These are phyloP conservation scores for Melampsora occidentalis DNA, from an alignment of 1,284 basidiomycete genomes.

Conservation along the genomic window DNA sequence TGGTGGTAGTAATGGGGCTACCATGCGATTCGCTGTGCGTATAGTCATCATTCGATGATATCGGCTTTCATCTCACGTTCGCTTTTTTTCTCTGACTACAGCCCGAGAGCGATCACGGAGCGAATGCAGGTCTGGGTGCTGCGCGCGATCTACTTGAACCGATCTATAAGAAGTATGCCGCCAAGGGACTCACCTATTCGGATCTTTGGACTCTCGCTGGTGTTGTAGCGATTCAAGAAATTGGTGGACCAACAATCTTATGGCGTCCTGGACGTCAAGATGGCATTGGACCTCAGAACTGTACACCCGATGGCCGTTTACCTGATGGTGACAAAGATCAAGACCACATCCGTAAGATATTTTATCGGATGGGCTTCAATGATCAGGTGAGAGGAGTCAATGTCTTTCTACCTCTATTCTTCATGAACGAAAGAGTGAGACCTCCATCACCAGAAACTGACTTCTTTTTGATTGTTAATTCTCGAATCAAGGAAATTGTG, in stretches of 20 bases:
- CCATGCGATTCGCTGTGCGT: conserved; percentile 48
- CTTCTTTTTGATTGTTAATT: neutral
- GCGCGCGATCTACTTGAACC: conserved; percentile 48
- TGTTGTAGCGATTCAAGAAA: conserved; percentile 66
- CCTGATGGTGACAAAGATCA: conserved; percentile 82
- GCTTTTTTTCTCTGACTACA: neutral
- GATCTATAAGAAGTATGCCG: conserved; percentile 48
- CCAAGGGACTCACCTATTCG: conserved; percentile 47
- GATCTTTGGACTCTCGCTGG: conserved; percentile 55
- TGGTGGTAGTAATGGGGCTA: conserved; percentile 49
- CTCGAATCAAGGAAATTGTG: conserved; percentile 58
- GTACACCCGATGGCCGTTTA: conserved; percentile 87
- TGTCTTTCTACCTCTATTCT: neutral
- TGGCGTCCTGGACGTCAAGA: conserved; percentile 56
- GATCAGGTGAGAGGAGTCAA: conserved; percentile 74
- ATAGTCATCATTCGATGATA: neutral
- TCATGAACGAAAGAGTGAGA: neutral
- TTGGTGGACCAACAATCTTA: conserved; percentile 50
- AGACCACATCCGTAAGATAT: conserved; percentile 74
- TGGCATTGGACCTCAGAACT: conserved; percentile 49
- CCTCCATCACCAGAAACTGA: neutral
- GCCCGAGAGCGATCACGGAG: conserved; percentile 50
- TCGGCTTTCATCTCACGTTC: neutral
- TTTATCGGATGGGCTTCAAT: conserved; percentile 64
- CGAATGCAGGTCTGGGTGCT: conserved; percentile 45